phyloP scores from a whole-genome alignment of 1,284 basidiomycete genomes.

The Coniferiporia weirii region DNA sequence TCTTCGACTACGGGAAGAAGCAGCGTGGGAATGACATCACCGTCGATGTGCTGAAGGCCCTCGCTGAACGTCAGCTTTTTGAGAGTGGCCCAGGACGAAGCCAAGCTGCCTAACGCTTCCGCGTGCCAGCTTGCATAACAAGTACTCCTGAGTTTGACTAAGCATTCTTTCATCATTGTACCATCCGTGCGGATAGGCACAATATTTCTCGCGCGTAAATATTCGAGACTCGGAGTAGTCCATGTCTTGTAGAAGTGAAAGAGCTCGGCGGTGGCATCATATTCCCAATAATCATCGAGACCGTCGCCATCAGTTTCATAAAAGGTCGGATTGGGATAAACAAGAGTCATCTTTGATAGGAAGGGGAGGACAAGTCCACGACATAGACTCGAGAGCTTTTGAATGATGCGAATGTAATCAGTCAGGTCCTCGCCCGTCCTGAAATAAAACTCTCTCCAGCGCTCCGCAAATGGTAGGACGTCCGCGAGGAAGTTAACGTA shows the following conservation, averaged over 20 bases:
- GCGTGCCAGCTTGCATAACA: background rate
- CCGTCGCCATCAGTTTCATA: background rate
- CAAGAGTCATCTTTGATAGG: background rate
- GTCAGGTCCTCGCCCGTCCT: background rate
- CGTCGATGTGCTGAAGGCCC: background rate
- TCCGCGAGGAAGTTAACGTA: background rate
- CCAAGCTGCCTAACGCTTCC: background rate
- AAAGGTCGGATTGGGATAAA: background rate
- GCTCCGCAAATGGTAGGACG: background rate
- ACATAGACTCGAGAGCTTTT: background rate
- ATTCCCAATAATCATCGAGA: background rate
- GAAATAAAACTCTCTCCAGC: background rate
- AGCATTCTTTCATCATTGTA: background rate
- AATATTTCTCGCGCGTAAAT: background rate
- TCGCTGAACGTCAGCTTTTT: background rate
- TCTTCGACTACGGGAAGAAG: background rate
- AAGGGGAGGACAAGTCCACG: background rate
- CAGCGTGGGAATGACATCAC: background rate
- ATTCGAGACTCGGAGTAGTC: background rate
- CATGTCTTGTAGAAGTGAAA: background rate
- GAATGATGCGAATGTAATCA: background rate
- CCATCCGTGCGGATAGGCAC: background rate
- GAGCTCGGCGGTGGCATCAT: background rate
- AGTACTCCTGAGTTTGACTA: background rate
- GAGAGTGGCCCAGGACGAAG: background rate